These are phyloP conservation scores for Fusarium liriodendri DNA, from an alignment of 2,329 filamentous ascomycete species.

Conservation along the genomic window DNA sequence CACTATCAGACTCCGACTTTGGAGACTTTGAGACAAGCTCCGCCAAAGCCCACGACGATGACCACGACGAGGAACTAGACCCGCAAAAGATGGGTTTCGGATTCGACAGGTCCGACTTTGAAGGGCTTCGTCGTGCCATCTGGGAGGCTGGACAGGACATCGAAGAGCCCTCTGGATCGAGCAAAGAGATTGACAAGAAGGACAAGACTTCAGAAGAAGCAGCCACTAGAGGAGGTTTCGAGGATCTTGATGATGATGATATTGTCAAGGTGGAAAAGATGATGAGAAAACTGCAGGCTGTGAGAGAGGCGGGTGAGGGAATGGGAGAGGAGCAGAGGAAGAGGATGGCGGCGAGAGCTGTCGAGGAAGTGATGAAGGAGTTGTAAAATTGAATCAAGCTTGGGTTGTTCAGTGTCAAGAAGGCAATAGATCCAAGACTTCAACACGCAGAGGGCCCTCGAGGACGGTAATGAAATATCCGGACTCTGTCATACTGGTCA, in stretches of 20 bases:
- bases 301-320: constrained; percentile 68
- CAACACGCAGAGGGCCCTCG: background rate
- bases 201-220: constrained; percentile 11
- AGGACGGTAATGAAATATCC: background rate
- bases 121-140: constrained; percentile 63
- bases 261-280: constrained; percentile 70
- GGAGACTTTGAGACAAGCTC: constrained; percentile 49
- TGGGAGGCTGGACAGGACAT: constrained; percentile 53
- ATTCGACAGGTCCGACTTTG: constrained; percentile 64
- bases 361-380: constrained; percentile 73
- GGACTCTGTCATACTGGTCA: background rate
- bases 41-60: constrained; percentile 45
- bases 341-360: constrained; percentile 69
- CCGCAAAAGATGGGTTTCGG: constrained; percentile 63
- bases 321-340: constrained; percentile 71
- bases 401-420: background rate
- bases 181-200: constrained; percentile 17
- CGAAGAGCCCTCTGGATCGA: constrained; percentile 16
- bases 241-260: constrained; percentile 61
- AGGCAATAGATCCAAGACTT: background rate
- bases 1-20: constrained; percentile 44
- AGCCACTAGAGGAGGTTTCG: constrained; percentile 52
- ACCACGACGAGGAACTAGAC: constrained; percentile 52
- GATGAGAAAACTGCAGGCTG: constrained; percentile 73
- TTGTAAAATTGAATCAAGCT: constrained; percentile 46